These are phyloP conservation scores for Penicillium crustosum DNA, from an alignment of 2,329 filamentous ascomycete genomes.

Conservation along the genomic window DNA sequence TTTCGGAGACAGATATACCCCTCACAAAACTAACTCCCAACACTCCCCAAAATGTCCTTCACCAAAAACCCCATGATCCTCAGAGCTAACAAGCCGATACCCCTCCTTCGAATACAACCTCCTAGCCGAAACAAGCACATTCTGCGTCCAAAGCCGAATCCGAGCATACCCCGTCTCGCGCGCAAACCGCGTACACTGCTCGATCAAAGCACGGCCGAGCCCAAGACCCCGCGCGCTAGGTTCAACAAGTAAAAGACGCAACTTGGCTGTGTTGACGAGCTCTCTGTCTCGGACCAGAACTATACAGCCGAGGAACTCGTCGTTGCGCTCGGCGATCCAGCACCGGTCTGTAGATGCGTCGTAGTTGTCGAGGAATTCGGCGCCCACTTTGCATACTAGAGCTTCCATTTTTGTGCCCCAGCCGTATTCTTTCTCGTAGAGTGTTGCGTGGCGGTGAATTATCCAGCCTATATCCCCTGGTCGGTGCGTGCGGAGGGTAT, in stretches of 20 bases:
- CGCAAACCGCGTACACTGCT: constrained; percentile 20
- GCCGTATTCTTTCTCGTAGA: constrained; percentile 19
- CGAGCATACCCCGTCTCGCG: constrained; percentile 15
- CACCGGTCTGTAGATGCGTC: constrained; percentile 19
- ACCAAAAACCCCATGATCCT: constrained; percentile 21
- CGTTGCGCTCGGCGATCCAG: constrained; percentile 22
- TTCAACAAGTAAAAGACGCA: constrained; percentile 2
- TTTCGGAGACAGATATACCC: not conserved
- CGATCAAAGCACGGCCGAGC: constrained; percentile 16
- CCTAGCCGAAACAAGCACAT: constrained; percentile 16
- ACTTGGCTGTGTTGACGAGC: not conserved
- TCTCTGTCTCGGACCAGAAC: constrained; percentile 20
- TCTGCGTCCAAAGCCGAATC: constrained; percentile 22
- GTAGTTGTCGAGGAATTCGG: constrained; percentile 20
- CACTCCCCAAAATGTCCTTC: constrained; percentile 15
- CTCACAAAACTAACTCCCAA: constrained; percentile 17
- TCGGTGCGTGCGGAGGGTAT: constrained; percentile 16
- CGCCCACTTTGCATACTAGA: constrained; percentile 13
- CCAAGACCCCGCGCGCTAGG: constrained; percentile 15
- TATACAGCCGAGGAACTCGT: constrained; percentile 16
- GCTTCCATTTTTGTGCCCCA: constrained; percentile 18
- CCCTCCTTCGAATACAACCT: constrained; percentile 21
- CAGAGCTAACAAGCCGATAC: constrained; percentile 15
- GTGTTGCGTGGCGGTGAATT: constrained; percentile 17
- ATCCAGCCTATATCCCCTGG: constrained; percentile 22